These are phyloP conservation scores for Ogataea siamensis DNA, from an alignment of 805 yeast genomes.

Conservation along the genomic window DNA sequence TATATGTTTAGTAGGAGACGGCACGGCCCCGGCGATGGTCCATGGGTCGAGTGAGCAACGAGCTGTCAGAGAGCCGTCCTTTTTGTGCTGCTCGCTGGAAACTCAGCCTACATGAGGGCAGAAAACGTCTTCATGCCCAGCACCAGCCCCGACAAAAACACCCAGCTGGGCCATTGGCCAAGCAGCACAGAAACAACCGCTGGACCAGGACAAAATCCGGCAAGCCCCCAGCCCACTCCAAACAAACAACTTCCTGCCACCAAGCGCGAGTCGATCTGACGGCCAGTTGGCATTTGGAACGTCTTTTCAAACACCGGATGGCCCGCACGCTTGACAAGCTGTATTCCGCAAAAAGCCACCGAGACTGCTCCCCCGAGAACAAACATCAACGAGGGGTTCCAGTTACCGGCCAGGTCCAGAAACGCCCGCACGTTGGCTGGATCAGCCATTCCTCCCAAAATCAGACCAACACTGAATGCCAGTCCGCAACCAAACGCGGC, in stretches of 20 bases:
- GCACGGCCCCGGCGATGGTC: no score
- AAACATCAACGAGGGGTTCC: neutral
- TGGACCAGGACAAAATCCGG: neutral
- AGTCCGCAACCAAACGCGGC: neutral
- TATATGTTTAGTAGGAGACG: no score
- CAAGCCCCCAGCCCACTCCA: neutral
- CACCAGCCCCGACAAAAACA: neutral
- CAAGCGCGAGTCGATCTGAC: neutral
- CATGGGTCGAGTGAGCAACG: no score
- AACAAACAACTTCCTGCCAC: neutral
- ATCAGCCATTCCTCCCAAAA: neutral
- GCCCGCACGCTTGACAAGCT: neutral
- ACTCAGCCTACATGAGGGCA: no score
- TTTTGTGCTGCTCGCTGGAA: no score
- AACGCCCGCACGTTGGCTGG: neutral
- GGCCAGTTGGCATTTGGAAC: neutral
- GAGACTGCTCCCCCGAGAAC: neutral
- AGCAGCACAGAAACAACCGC: neutral
- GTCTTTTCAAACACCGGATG: neutral
- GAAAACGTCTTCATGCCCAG: no score
- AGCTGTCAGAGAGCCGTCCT: no score
- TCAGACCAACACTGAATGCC: neutral
- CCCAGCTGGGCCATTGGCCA: neutral
- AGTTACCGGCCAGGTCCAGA: slow-evolving; percentile 1
- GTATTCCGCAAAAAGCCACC: neutral